These are phyloP conservation scores for Talaromyces rugulosus DNA, from an alignment of 2,329 filamentous ascomycete species.

Conservation along the genomic window DNA sequence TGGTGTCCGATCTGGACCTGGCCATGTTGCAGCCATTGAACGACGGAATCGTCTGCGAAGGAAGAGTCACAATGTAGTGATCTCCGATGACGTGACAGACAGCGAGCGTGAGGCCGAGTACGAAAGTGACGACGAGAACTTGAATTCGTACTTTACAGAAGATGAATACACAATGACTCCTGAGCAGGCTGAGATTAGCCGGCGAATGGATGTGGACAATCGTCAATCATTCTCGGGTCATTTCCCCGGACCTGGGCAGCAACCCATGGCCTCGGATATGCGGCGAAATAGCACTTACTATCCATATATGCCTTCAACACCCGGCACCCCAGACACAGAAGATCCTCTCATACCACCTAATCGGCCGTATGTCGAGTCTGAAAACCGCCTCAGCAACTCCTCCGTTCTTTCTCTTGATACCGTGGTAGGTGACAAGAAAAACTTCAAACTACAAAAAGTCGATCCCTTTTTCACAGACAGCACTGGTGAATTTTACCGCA, in stretches of 20 bases:
- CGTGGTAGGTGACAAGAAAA: constrained; percentile 58
- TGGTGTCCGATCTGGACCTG: constrained; percentile 38
- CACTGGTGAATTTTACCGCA: constrained; percentile 57
- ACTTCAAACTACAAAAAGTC: constrained; percentile 62
- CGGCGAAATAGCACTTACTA: constrained; percentile 1
- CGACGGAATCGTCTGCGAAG: constrained; percentile 8
- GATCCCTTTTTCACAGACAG: constrained; percentile 65
- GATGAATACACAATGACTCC: constrained; percentile 36
- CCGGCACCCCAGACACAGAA: constrained; percentile 27
- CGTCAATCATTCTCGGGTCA: constrained; percentile 9
- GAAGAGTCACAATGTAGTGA: constrained; percentile 8
- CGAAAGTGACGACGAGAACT: constrained; percentile 24
- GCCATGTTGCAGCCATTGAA: constrained; percentile 21
- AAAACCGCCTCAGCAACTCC: constrained; percentile 34
- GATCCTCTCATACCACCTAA: constrained; percentile 28
- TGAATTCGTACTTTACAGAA: constrained; percentile 32
- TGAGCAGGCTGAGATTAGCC: constrained; percentile 30
- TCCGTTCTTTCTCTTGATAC: constrained; percentile 53
- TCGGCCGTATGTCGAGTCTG: constrained; percentile 26
- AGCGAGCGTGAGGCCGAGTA: constrained; percentile 34
- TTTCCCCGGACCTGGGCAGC: constrained; percentile 21
- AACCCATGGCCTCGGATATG: background rate
- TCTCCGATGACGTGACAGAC: constrained; percentile 21
- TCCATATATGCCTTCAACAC: constrained; percentile 21
- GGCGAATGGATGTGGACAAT: constrained; percentile 18